Evolutionary conservation across 345 rosid genomes (phyloP).

Genomic region (Kandelia obovata): DNA sequence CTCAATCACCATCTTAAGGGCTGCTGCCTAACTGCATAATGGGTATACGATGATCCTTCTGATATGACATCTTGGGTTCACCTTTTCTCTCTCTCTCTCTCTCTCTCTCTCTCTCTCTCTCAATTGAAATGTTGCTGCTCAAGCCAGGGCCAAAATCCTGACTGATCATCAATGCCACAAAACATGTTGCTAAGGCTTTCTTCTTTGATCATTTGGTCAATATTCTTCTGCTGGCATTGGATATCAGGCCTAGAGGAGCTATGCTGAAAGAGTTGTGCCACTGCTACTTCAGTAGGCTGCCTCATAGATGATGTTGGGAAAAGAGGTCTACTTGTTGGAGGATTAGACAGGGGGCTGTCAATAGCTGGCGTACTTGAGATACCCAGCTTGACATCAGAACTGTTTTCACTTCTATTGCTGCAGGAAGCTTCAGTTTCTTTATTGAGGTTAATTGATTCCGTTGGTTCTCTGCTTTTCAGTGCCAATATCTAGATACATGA

Average conservation of each 20-base stretch:
- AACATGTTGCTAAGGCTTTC: constrained; percentile 88
- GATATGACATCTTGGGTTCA: not conserved
- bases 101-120: constrained; percentile 13
- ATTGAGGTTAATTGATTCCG: constrained; percentile 84
- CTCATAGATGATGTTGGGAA: constrained; percentile 54
- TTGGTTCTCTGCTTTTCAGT: constrained; percentile 74
- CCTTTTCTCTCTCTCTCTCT: not conserved
- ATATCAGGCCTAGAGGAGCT: constrained; percentile 19
- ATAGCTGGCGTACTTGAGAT: constrained; percentile 65
- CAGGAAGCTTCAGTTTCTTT: constrained; percentile 93
- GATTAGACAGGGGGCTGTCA: constrained; percentile 60
- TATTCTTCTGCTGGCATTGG: constrained; percentile 34
- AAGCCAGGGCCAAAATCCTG: constrained; percentile 98
- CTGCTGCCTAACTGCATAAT: not conserved
- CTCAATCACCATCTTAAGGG: not conserved
- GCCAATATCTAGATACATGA: constrained; percentile 63
- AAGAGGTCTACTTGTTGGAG: constrained; percentile 44
- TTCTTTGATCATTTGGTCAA: constrained; percentile 71
- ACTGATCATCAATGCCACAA: constrained; percentile 82
- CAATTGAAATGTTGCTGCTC: constrained; percentile 78
- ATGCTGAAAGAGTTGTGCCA: constrained; percentile 56
- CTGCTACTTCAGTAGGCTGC: constrained; percentile 19
- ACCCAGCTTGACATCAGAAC: constrained; percentile 82
- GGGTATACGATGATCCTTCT: constrained; percentile 4
- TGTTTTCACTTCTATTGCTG: constrained; percentile 90